Evolutionary conservation across 345 rosid genomes (phyloP), one percentile per base, ranked within the genome.

Genomic region (Lumnitzera littorea): DNA sequence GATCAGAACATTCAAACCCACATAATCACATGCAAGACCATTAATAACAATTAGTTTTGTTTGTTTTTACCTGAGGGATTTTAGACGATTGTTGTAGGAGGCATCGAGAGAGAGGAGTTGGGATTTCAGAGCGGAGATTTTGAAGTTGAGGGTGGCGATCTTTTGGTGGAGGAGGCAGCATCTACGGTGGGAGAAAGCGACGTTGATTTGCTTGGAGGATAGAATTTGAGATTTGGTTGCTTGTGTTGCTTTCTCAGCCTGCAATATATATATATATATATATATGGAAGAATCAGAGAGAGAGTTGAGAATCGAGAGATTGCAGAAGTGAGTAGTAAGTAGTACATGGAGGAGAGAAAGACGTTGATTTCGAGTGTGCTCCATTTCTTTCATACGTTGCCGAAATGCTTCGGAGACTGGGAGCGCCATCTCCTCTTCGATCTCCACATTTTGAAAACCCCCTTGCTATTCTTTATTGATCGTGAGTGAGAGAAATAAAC

Each of bases 181-280:
- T 56, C 80, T 75, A 51, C 67, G 85, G 69, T 90, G 84, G 65
- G 50, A 68, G 48, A 73, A 77, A 57, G 67, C 69, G 49, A 83
- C 59, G 63, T 55, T 64, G 5, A 61, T 70, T 12, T 74, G 70
- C 76, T 85, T 87, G 15, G 79, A 65, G 3, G 71, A 77, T 60
- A 90, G 61, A 13, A 74, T 27, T 72, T 66, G 75, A 24, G 76
- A 80, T 58, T 77, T 82, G 63, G 57, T 72, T 14, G 62, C 77
- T 70, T 84, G 91, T 64, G 75, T 29, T 51, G 83, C 89, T 67
- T 78, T 87, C 87, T 87, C 95, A 23, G 72, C 85, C 88, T 86
- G 74, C 63, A 36, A 36, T 36, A 36, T 9, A 36, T 36, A 36
- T 36, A 4, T 9, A 36, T 36, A 36, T 36, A 36, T 36, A 36